phyloP scores from a whole-genome alignment of 257 asterid genomes.

The Solanum sitiens region DNA sequence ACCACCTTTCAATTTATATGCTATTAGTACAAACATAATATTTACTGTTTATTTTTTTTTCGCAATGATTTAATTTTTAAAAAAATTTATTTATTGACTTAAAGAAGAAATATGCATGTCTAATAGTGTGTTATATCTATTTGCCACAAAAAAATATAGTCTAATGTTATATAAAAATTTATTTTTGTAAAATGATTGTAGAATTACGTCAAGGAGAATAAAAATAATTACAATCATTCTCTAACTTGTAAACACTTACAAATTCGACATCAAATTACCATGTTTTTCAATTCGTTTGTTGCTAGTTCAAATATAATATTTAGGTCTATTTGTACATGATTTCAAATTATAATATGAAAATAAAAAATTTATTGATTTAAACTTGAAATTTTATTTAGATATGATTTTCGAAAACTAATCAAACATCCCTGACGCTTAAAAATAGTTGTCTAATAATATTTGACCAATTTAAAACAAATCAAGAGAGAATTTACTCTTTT shows the following conservation, averaged over 20 bases:
- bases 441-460: no score
- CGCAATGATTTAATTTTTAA: background rate
- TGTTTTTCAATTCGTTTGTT: background rate
- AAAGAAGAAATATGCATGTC: background rate
- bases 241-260: background rate
- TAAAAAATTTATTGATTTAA: background rate
- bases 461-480: no score
- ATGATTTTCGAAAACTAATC: no score
- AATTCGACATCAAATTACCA: background rate
- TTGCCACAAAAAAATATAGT: background rate
- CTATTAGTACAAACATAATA: background rate
- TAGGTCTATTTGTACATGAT: no score
- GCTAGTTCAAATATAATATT: background rate
- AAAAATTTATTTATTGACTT: background rate
- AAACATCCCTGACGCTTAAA: background rate
- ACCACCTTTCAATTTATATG: background rate
- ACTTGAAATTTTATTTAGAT: no score
- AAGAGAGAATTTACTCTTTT: no score
- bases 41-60: background rate
- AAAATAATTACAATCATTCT: background rate
- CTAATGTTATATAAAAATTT: no score
- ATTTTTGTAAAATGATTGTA: background rate
- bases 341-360: no score
- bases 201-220: background rate
- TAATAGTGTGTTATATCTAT: background rate